Evolutionary conservation across 495 filamentous ascomycete genomes (phyloP), one percentile per base, ranked within the genome.

Genomic region (Talaromyces thailandensis): DNA sequence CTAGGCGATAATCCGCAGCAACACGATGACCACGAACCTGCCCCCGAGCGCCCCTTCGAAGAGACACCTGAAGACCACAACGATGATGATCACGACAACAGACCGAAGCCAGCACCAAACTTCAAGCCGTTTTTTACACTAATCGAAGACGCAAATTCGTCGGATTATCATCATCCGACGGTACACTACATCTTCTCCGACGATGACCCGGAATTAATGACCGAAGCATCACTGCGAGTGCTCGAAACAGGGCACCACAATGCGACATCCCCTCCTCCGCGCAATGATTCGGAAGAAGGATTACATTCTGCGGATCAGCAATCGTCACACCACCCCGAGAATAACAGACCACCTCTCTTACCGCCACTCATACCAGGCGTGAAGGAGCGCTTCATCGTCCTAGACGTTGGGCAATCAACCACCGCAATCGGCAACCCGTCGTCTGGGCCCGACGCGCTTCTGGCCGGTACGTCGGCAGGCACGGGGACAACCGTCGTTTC

Each of bases 131-230:
- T 84, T 76, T 81, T 82, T 79, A 81, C 75, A 61, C 70, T 83
- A 61, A 76, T 82, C 66, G 76, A 81, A 68, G 79, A 77, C 67
- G 68, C 71, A 57, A 72, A 74, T 64, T 74, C 71, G 25, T 69
- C 70, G 25, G 76, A 74, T 56, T 76, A 90, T 73, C 81, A 93
- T 73, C 93, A 95, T 64, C 85, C 86, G 23, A 85, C 81, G 45
- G 86, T 96, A 2, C 91, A 93, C 79, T 98, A 98, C 76, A 83
- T 96, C 63, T 98, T 96, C 76, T 82, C 81, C 65, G 88, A 93
- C 68, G 91, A 96, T 73, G 81, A 83, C 68, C 72, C 70, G 4
- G 87, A 89, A 9, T 76, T 87, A 51, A 72, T 90, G 31, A 88
- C 87, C 6, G 77, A 79, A 59, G 81, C 80, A 12, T 76, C 77